Conservation (phyloP, 2,329 filamentous ascomycete genomes). For the Xylaria sp. region DNA sequence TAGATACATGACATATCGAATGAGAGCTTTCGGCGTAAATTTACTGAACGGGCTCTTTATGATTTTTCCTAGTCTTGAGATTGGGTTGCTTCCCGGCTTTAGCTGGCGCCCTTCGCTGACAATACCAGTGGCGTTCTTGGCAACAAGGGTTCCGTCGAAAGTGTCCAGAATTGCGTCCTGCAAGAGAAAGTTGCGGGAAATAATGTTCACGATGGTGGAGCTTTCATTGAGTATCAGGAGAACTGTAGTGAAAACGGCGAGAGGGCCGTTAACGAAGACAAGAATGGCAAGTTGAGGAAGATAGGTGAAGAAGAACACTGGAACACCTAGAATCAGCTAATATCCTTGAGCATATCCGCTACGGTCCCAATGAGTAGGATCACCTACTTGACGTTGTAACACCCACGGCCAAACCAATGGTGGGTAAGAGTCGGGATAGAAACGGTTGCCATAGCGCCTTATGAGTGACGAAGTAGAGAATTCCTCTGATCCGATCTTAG, state of each 20-base stretch:
- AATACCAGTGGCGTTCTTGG: constrained; percentile 64
- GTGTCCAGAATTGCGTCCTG: constrained; percentile 87
- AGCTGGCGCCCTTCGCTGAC: constrained; percentile 81
- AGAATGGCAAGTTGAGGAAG: constrained; percentile 84
- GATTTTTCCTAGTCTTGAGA: constrained; percentile 66
- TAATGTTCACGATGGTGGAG: constrained; percentile 65
- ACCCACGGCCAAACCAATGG: constrained; percentile 74
- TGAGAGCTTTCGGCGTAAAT: constrained; percentile 69
- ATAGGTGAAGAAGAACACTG: constrained; percentile 87
- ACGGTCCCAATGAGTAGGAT: background rate
- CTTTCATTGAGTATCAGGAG: constrained; percentile 74
- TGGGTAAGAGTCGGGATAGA: constrained; percentile 65
- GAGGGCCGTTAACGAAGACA: constrained; percentile 83
- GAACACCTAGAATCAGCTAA: background rate
- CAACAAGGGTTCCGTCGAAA: constrained; percentile 78
- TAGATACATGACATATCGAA: constrained; percentile 85
- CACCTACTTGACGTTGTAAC: constrained; percentile 70
- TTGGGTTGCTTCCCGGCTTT: constrained; percentile 67
- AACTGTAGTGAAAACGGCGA: constrained; percentile 78
- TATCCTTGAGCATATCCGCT: background rate
- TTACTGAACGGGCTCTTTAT: constrained; percentile 67
- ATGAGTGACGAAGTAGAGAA: constrained; percentile 68
- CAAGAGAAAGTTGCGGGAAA: constrained; percentile 77
- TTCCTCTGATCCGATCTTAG: constrained; percentile 54
- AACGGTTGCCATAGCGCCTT: constrained; percentile 69